phyloP scores from a whole-genome alignment of 2,329 filamentous ascomycete species.

The Endoconidiophora laricicola region DNA sequence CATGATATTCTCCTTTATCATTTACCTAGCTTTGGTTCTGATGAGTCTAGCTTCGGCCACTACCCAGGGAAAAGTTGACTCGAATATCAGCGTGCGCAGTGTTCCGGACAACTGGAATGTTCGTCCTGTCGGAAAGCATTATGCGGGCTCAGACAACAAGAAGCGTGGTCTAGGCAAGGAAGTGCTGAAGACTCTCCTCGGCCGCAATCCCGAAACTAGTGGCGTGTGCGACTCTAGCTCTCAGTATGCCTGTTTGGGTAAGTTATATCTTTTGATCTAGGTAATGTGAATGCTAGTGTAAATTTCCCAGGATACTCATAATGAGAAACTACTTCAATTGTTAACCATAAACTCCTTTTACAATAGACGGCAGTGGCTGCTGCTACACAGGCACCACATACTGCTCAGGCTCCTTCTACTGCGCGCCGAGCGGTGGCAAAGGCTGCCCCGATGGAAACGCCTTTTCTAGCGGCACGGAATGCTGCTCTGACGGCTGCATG shows the following conservation, averaged over 20 bases:
- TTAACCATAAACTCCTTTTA: background rate
- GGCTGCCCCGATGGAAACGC: background rate
- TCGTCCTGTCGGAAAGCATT: background rate
- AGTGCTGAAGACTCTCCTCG: background rate
- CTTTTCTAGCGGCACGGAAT: background rate
- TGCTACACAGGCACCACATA: background rate
- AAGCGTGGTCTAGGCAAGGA: background rate
- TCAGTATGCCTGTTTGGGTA: background rate
- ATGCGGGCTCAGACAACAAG: background rate
- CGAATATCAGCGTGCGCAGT: background rate
- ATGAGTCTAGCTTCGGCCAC: background rate
- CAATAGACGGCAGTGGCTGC: background rate
- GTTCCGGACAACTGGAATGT: background rate
- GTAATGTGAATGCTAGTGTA: no score
- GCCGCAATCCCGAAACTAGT: background rate
- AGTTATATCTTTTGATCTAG: background rate
- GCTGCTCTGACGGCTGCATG: conserved; percentile 1
- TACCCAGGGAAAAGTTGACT: background rate
- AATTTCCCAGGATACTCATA: no score
- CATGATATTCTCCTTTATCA: background rate
- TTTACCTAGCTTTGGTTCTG: background rate
- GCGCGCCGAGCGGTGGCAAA: background rate
- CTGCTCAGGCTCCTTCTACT: background rate
- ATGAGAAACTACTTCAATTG: no score
- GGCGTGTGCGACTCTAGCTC: background rate